Base-by-base conservation (phyloP, 768 basidiomycete species). In the Pisolithus tinctorius region DNA sequence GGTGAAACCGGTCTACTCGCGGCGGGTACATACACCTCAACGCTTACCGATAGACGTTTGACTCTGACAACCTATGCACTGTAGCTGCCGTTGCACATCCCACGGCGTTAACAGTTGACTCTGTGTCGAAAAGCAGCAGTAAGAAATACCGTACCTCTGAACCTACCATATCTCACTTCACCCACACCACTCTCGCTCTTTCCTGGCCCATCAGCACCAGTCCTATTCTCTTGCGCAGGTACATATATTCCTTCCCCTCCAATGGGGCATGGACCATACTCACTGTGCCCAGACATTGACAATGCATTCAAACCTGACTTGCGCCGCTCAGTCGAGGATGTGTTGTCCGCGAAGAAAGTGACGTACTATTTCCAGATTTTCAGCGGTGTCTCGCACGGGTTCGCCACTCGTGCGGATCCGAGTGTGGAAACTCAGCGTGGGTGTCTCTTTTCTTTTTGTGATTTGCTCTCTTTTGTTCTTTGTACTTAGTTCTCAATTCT, bases 21-120 rank as follows among this genome's bases (percentile, higher is more conserved):
- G 1, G 78, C 80, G 16, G 73, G 80, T 80, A 60, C 20, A 69
- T 46, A 14, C 29, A 1, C 9, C 1, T 3, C 37, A 14, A 14
- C 26, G 42, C 23, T 6, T 44, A 11, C 34, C 11, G 20, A 26
- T 2, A 4, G 11, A 25, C 38, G 17, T 20, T 2, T 1, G n/a
- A 1, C 30, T 16, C 37, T 23, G 16, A 10, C 29, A 26, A 4
- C 0, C 6, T 17, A 49, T 29, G 13, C 16, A 23, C 34, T 34
- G 13, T 46, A 82, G 80, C 69, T 23, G 80, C 81, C 2, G 75
- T 83, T 42, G 80, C 74, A 4, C 81, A 83, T 59, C 83, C 83
- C 0, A 71, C 76, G 0, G 64, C 65, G 50, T 55, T 83, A 37
- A 75, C 70, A 27, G 73, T 74, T 52, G 71, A 73, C 4, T 69